Evolutionary conservation across 2,329 filamentous ascomycete species (phyloP), one percentile per base, ranked within the genome.

Genomic region (Fusarium sp.): DNA sequence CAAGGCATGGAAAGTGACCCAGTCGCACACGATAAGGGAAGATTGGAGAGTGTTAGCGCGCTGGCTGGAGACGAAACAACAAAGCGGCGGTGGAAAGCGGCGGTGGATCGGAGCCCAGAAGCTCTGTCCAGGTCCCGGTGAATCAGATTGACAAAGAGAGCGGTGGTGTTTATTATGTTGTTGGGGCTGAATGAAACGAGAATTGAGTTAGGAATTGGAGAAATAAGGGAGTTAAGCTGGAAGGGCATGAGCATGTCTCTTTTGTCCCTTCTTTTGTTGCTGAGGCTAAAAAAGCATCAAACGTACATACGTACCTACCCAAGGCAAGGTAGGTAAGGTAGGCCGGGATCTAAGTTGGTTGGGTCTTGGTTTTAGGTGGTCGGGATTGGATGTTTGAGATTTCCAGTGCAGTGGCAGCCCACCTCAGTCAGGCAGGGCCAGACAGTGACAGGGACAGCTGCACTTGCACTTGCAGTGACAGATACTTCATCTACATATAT

Each of bases 101-200:
- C 65, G 73, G 75, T 74, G 75, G 75, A 77, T 75, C 75, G 70
- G 75, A 76, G 72, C 67, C 68, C 63, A 68, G 60, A 60, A 76
- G 72, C 74, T 76, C 72, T 57, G 72, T 70, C 62, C 56, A 65
- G 57, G 57, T 47, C 59, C 62, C 54, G 48, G 55, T 57, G 70
- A 47, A 47, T 47, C 44, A 10, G 44, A 62, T 77, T 63, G 57
- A 69, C 59, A 60, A 75, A 68, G 56, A 68, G 56, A 62, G 51
- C 58, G 39, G 28, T 11, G 24, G 32, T 56, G 34, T 47, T 41
- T 47, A 13, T 48, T 51, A 18, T 44, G 45, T 39, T 28, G 28
- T 45, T 66, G 42, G 28, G 15, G 38, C 38, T 26, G n/a, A 30
- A 55, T 39, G 20, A 11, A 51, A 57, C 22, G 28, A 34, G 22